Base-by-base conservation (phyloP, 2,329 filamentous ascomycete species). In the Curvularia verruculosa region DNA sequence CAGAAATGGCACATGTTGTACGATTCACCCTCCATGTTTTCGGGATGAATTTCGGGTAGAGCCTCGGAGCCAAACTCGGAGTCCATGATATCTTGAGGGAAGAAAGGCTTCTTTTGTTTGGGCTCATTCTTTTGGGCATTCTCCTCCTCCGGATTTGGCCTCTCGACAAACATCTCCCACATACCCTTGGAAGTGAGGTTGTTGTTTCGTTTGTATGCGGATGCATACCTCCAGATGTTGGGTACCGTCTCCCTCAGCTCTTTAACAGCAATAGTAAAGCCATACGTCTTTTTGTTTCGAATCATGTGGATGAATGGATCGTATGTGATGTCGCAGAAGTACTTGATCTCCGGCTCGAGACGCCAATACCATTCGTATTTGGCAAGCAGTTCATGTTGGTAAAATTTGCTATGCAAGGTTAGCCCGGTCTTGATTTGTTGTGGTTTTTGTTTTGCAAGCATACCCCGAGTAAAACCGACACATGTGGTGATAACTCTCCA, bases 1-100 rank as follows among this genome's bases (percentile, higher is more conserved):
- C 95, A 99, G 82, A 97, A 99, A 82, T 99, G 95, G 77, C 95
- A 99, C 95, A 99, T 99, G 81, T 99, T 99, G 83, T 99, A 99
- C 69, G 88, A 91, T 77, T 99, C 95, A 62, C 92, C 92, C 75
- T 98, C 94, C 95, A 99, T 99, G 40, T 88, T 86, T 72, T 98
- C 93, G 0, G 89, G 88, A 71, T 98, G 92, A 54, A 97, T 90
- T 40, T 95, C 87, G 28, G 89, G 87, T n/a, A 92, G 79, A 31
- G 84, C 84, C 61, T 88, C 87, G 52, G 84, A 84, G 36, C 86
- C 87, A 23, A 91, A 87, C 59, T 96, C 90, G 48, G 86, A 87
- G 66, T 88, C 87, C 21, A 95, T 79, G 41, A 96, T 89, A 71
- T 96, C 91, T 66, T 96, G 89, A 1, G 92, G 90, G 15, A 95